These are phyloP conservation scores for Lentinula edodes DNA, from an alignment of 768 basidiomycete genomes.

Conservation along the genomic window DNA sequence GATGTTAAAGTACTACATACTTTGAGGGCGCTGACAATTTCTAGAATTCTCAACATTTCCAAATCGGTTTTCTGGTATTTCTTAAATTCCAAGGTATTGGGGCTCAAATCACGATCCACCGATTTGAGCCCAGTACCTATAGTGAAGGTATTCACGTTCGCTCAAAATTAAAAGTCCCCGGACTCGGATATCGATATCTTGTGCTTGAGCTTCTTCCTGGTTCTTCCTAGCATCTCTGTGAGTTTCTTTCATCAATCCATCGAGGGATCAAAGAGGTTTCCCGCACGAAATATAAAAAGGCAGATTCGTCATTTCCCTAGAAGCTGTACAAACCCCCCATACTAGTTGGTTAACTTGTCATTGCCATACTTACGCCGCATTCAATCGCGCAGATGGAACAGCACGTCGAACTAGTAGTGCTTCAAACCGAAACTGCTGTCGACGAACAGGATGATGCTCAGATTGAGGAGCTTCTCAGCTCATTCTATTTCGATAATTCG, in stretches of 20 bases:
- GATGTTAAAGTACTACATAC: too few species aligned
- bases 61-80: too few species aligned
- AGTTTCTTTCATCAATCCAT: too few species aligned
- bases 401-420: not conserved
- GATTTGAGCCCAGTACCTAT: not conserved
- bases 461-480: slow-evolving; percentile 6
- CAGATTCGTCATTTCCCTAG: not conserved
- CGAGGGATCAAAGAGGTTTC: not conserved
- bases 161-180: not conserved
- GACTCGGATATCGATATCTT: not conserved
- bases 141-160: not conserved
- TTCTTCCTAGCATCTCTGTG: not conserved
- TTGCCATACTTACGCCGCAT: not conserved
- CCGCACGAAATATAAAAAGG: not conserved
- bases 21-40: too few species aligned
- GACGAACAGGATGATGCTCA: slow-evolving; percentile 1
- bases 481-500: slow-evolving; percentile 3
- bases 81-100: too few species aligned
- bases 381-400: not conserved
- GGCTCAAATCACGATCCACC: too few species aligned
- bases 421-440: not conserved
- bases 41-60: too few species aligned
- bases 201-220: not conserved
- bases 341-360: not conserved
- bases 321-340: not conserved